Conservation (phyloP, 2,329 filamentous ascomycete genomes). For the Cladophialophora yegresii region DNA sequence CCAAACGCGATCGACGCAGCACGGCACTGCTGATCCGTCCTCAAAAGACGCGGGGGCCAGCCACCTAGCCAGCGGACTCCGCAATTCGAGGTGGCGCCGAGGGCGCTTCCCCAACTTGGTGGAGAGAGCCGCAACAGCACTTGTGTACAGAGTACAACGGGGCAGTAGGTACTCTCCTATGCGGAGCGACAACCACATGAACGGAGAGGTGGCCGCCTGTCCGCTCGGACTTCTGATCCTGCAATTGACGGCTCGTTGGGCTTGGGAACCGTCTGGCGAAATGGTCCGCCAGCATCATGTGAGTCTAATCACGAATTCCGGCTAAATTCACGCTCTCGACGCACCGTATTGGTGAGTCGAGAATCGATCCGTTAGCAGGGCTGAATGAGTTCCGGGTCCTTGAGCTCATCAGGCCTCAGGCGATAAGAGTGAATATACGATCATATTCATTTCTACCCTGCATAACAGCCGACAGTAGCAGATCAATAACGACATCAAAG, state of each 20-base stretch:
- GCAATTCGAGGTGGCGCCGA: neutral
- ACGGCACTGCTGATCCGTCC: neutral
- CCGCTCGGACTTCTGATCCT: conserved; percentile 12
- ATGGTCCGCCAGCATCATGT: neutral
- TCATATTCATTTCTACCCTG: neutral
- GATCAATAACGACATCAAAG: neutral
- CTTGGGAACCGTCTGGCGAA: neutral
- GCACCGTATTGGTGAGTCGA: neutral
- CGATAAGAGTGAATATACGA: neutral
- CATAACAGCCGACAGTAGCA: neutral
- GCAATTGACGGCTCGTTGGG: neutral
- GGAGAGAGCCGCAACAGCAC: neutral
- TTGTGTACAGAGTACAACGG: neutral
- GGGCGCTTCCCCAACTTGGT: neutral
- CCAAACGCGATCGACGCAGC: too few relatives aligned
- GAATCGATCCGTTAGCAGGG: neutral
- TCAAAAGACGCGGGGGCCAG: neutral
- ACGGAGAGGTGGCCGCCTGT: neutral
- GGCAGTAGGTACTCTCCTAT: neutral
- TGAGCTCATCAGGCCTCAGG: neutral
- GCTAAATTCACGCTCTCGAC: conserved; percentile 15
- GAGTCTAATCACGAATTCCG: conserved; percentile 4
- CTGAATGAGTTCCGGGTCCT: neutral
- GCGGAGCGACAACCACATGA: neutral
- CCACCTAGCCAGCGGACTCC: neutral